phyloP scores from a whole-genome alignment of 1,284 basidiomycete genomes.

The Ceratobasidium sp. region DNA sequence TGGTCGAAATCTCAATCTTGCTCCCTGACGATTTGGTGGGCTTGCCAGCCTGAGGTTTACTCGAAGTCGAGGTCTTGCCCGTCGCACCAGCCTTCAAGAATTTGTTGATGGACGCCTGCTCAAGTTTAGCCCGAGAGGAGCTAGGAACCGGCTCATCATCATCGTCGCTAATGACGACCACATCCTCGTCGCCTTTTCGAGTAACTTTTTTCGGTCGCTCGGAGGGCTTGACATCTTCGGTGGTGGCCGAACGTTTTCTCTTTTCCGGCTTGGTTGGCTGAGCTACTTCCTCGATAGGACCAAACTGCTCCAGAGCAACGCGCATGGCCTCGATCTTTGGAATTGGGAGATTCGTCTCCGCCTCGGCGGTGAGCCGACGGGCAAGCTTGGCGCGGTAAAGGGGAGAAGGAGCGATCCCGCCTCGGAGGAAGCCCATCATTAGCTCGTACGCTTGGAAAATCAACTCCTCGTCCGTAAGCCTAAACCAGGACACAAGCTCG shows the following conservation, averaged over 20 bases:
- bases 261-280: conserved; percentile 1
- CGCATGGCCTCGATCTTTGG: conserved; percentile 2
- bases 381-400: background rate
- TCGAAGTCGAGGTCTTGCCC: too few relatives aligned
- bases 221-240: background rate
- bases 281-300: background rate
- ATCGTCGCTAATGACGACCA: conserved; percentile 9
- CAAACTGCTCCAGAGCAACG: conserved; percentile 15
- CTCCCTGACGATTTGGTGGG: background rate
- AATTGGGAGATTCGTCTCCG: background rate
- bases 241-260: background rate
- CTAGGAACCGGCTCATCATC: conserved; percentile 1
- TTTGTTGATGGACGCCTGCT: conserved; percentile 8
- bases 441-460: conserved; percentile 86
- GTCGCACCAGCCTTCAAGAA: conserved; percentile 12
- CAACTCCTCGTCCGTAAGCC: conserved; percentile 87
- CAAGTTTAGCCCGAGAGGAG: background rate
- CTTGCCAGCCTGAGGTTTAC: background rate
- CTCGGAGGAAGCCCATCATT: conserved; percentile 74
- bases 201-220: background rate
- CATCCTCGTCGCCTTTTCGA: background rate
- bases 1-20: conserved; percentile 7
- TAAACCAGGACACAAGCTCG: conserved; percentile 83
- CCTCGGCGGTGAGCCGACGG: background rate
- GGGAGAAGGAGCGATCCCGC: conserved; percentile 43